A percentile compares a stretch with the other conserved stretches of the same genome.
Conservation (phyloP, 805 yeast species). For the Pichia deserticola region DNA sequence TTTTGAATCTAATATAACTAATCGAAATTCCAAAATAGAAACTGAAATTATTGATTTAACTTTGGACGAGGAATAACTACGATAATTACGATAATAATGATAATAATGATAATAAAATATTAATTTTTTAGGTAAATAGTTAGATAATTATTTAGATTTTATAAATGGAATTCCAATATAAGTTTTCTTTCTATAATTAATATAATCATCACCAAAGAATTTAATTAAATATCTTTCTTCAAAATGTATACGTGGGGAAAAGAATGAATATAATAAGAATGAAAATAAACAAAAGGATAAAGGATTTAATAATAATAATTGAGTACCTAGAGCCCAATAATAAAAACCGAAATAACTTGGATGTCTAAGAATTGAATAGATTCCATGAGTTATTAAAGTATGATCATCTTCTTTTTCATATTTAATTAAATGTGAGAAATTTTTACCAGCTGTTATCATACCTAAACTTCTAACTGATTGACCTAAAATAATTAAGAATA, state of each 20-base stretch:
- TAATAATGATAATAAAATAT: background rate
- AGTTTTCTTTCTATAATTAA: slow-evolving; percentile 40
- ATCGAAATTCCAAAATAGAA: background rate
- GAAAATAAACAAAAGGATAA: slow-evolving; percentile 48
- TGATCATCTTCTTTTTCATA: slow-evolving; percentile 47
- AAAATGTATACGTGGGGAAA: slow-evolving; percentile 52
- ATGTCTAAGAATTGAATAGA: slow-evolving; percentile 65
- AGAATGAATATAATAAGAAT: slow-evolving; percentile 59
- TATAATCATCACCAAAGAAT: slow-evolving; percentile 70
- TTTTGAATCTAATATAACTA: too few species aligned
- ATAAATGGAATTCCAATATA: slow-evolving; percentile 63
- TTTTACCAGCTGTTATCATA: slow-evolving; percentile 81
- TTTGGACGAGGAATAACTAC: background rate
- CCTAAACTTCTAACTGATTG: slow-evolving; percentile 66
- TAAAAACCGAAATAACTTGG: slow-evolving; percentile 90
- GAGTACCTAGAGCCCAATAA: slow-evolving; percentile 90
- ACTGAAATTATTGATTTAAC: slow-evolving; percentile 25
- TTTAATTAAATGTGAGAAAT: slow-evolving; percentile 78
- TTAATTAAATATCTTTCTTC: slow-evolving; percentile 62
- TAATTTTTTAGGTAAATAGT: background rate
- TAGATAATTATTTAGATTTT: background rate
- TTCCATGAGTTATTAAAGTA: slow-evolving; percentile 61
- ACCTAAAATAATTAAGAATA: slow-evolving; percentile 44
- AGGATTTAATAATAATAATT: slow-evolving; percentile 62
- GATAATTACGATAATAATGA: background rate